These are phyloP conservation scores for Penicillium frequentans DNA, from an alignment of 2,329 filamentous ascomycete species.

Conservation along the genomic window DNA sequence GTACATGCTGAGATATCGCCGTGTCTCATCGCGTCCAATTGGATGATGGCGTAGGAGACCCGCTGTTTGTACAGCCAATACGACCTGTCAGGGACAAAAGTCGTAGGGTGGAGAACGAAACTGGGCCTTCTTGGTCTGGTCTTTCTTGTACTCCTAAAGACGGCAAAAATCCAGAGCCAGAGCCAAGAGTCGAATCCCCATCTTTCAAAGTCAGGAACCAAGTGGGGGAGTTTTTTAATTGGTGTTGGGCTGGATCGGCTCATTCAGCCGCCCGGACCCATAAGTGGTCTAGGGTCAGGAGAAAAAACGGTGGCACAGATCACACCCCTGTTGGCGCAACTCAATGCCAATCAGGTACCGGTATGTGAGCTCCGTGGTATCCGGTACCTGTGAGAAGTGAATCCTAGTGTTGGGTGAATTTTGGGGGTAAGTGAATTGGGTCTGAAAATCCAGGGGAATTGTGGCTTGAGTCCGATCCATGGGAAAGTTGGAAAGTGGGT, in stretches of 20 bases:
- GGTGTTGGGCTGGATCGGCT: conserved; percentile 7
- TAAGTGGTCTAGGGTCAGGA: conserved; percentile 4
- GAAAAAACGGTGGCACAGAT: background rate
- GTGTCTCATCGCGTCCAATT: background rate
- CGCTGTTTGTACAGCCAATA: background rate
- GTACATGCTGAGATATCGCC: background rate
- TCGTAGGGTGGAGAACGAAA: background rate
- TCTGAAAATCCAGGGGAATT: background rate
- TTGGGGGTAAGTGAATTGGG: background rate
- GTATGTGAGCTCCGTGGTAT: conserved; percentile 1
- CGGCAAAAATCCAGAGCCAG: too few relatives aligned
- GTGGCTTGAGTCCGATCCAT: background rate
- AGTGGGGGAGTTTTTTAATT: background rate
- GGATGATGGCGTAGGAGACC: background rate
- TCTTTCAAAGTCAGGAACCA: background rate
- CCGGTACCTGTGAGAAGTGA: conserved; percentile 9
- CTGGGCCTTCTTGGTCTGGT: background rate
- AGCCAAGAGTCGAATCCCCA: background rate
- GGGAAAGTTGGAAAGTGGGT: background rate
- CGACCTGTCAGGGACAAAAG: background rate
- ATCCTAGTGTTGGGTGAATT: too few relatives aligned
- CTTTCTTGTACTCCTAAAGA: background rate
- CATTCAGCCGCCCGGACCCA: conserved; percentile 8
- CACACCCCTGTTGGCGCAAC: conserved; percentile 7
- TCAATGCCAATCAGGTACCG: conserved; percentile 11